These are phyloP conservation scores for Luzula sylvatica DNA, from an alignment of 176 grass and related monocot species.

Conservation along the genomic window DNA sequence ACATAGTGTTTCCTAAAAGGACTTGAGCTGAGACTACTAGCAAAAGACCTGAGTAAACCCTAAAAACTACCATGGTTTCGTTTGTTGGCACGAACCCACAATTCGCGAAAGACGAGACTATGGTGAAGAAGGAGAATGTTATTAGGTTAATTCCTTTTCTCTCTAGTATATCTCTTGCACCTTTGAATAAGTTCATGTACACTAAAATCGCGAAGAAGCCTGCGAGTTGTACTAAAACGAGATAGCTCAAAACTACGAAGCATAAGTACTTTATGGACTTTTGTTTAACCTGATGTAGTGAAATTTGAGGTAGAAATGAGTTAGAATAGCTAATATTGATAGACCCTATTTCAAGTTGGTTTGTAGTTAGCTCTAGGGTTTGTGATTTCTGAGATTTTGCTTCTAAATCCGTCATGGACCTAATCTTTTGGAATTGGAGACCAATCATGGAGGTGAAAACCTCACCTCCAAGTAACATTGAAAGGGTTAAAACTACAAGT, in stretches of 20 bases:
- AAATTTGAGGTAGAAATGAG: background rate
- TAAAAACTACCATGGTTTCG: conserved; percentile 66
- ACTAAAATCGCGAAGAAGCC: conserved; percentile 34
- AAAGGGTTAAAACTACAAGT: conserved; percentile 40
- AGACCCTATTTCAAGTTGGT: conserved; percentile 26
- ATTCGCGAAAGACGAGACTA: conserved; percentile 61
- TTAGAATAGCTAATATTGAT: background rate
- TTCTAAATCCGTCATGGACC: conserved; percentile 5
- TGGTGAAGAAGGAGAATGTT: conserved; percentile 58
- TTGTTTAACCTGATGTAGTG: background rate
- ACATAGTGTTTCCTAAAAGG: conserved; percentile 67
- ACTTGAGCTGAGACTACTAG: conserved; percentile 38
- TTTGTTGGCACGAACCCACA: conserved; percentile 64
- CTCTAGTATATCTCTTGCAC: conserved; percentile 25
- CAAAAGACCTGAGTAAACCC: conserved; percentile 42
- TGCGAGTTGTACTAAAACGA: conserved; percentile 25
- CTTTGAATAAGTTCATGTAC: conserved; percentile 31
- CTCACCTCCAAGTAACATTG: conserved; percentile 62
- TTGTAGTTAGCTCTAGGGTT: conserved; percentile 13
- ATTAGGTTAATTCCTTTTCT: conserved; percentile 33
- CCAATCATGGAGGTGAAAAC: conserved; percentile 62
- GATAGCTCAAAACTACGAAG: conserved; percentile 39
- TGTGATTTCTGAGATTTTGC: background rate
- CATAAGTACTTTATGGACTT: conserved; percentile 16
- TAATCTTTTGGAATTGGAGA: conserved; percentile 27